Percentiles rank a stretch among this genome's conserved stretches.
Conservation (phyloP, 331 rosid species). For the Cucumis variabilis region DNA sequence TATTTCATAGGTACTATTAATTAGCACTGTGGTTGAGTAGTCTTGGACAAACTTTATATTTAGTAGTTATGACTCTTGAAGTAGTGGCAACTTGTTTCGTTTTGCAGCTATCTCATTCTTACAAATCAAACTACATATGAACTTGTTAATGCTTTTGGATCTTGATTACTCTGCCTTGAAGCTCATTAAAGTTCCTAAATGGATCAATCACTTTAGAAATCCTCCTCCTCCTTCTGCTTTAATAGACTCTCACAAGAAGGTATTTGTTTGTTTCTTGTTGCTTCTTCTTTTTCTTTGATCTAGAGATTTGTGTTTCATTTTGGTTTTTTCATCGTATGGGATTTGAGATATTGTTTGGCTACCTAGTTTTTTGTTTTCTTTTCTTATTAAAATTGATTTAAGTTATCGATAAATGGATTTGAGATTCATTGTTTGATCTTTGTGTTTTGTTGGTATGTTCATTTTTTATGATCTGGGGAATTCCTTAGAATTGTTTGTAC, state of each 20-base stretch:
- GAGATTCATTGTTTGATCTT: constrained; percentile 18
- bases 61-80: neutral
- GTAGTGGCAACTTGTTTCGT: neutral
- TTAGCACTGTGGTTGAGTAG: neutral
- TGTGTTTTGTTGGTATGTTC: constrained; percentile 23
- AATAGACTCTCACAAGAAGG: constrained; percentile 86
- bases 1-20: constrained; percentile 79
- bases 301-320: constrained; percentile 31
- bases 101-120: constrained; percentile 84
- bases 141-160: constrained; percentile 68
- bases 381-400: neutral
- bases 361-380: neutral
- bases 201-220: constrained; percentile 28
- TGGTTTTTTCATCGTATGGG: neutral
- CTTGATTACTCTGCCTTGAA: constrained; percentile 57
- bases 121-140: constrained; percentile 96
- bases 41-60: neutral
- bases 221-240: constrained; percentile 28
- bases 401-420: constrained; percentile 4
- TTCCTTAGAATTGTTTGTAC: neutral
- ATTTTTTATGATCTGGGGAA: neutral
- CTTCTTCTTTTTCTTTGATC: neutral
- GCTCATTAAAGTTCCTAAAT: constrained; percentile 54
- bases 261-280: constrained; percentile 17
- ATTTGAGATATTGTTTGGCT: neutral